Percentiles rank a stretch among this genome's conserved stretches.
Evolutionary conservation across 2,329 filamentous ascomycete species (phyloP).

Genomic region (Calycina herbarum): DNA sequence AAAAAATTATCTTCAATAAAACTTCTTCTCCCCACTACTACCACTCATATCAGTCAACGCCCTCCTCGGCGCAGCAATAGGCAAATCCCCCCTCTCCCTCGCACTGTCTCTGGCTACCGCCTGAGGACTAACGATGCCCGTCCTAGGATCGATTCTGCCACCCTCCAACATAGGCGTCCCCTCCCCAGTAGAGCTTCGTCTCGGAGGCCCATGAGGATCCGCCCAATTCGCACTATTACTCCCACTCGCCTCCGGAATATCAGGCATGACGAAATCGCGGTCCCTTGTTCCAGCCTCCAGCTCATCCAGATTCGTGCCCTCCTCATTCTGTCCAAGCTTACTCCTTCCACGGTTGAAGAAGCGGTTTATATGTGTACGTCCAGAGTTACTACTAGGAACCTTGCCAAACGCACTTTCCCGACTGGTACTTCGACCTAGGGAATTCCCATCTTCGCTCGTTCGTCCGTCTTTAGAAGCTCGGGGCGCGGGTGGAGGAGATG

Average conservation of each 20-base stretch:
- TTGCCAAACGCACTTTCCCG: conserved; percentile 34
- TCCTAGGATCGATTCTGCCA: conserved; percentile 35
- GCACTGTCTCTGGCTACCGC: conserved; percentile 33
- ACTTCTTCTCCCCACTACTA: background rate
- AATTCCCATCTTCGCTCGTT: conserved; percentile 22
- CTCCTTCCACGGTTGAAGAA: conserved; percentile 56
- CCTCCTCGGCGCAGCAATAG: conserved; percentile 17
- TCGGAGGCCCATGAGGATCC: conserved; percentile 2
- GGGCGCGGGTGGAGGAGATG: conserved; percentile 37
- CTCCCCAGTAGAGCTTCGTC: conserved; percentile 5
- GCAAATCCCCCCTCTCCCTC: conserved; percentile 29
- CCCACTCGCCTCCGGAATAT: conserved; percentile 42
- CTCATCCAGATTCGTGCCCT: conserved; percentile 32
- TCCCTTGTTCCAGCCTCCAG: conserved; percentile 32
- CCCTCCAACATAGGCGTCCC: conserved; percentile 2
- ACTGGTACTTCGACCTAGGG: conserved; percentile 23
- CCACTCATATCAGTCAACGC: conserved; percentile 19
- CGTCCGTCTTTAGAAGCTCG: conserved; percentile 16
- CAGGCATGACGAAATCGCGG: conserved; percentile 39
- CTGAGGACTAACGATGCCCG: conserved; percentile 36
- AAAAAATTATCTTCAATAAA: background rate
- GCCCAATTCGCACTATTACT: conserved; percentile 15
- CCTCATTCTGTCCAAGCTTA: conserved; percentile 30
- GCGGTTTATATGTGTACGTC: conserved; percentile 54
- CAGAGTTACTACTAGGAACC: conserved; percentile 36